A percentile compares a stretch with the other conserved stretches of the same genome.
Conservation (phyloP, 1,139 yeast species). For the Sugiyamaella neomexicana region DNA sequence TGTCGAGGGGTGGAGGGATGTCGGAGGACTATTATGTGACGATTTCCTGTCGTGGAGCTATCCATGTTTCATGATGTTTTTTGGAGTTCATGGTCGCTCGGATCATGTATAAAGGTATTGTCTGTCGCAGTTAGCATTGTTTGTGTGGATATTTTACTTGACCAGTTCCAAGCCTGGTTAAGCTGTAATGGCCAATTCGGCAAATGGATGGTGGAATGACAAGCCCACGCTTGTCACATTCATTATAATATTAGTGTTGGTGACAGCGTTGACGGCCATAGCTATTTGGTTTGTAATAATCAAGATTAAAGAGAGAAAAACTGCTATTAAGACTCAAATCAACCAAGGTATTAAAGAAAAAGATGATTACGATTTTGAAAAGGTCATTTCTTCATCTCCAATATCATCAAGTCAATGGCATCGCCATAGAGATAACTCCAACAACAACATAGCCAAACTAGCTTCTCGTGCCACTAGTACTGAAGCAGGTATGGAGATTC, state of each 20-base stretch:
- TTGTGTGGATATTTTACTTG: not conserved
- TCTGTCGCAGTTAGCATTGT: not conserved
- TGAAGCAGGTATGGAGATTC: not conserved
- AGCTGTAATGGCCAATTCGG: not conserved
- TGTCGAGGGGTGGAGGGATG: no score
- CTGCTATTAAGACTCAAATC: not conserved
- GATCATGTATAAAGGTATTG: not conserved
- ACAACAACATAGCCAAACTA: not conserved
- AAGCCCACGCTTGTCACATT: conserved; percentile 18
- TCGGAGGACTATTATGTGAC: no score
- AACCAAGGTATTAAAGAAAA: not conserved
- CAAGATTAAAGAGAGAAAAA: conserved; percentile 1
- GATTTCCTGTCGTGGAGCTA: no score
- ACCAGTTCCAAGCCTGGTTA: no score
- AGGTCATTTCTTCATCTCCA: conserved; percentile 1
- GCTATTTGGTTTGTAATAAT: not conserved
- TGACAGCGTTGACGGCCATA: conserved; percentile 4
- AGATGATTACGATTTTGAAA: conserved; percentile 2
- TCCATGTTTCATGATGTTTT: not conserved
- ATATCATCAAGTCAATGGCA: not conserved
- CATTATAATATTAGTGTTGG: conserved; percentile 12
- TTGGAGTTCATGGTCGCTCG: not conserved
- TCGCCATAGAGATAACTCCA: no score
- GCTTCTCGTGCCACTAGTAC: not conserved
- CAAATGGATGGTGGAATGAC: conserved; percentile 20